These are phyloP conservation scores for Rhizopus delemar DNA, from an alignment of 371 early-diverging fungal genomes.

Conservation along the genomic window DNA sequence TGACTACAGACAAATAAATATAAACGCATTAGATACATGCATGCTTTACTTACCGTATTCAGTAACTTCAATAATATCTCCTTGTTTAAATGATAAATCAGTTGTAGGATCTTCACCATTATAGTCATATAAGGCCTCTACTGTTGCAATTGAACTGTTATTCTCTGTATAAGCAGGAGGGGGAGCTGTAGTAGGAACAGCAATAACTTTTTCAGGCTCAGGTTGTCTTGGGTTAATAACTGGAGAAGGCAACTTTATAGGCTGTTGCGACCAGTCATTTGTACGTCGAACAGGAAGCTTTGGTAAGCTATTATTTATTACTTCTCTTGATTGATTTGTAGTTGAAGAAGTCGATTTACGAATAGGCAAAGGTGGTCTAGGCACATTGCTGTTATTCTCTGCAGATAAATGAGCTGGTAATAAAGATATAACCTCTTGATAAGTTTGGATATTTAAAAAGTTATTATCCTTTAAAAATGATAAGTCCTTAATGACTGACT, in stretches of 20 bases:
- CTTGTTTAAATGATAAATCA: constrained; percentile 51
- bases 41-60: constrained; percentile 45
- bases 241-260: constrained; percentile 12
- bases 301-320: constrained; percentile 13
- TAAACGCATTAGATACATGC: neutral
- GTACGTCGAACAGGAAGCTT: constrained; percentile 42
- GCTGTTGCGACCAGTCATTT: constrained; percentile 24
- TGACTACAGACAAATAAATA: constrained; percentile 28
- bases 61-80: constrained; percentile 52
- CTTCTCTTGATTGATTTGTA: constrained; percentile 19
- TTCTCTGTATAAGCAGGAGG: constrained; percentile 36
- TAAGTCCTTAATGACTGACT: constrained; percentile 46
- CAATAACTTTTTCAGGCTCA: constrained; percentile 20
- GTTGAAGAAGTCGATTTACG: constrained; percentile 35
- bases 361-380: constrained; percentile 43
- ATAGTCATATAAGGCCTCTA: constrained; percentile 54
- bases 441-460: constrained; percentile 34
- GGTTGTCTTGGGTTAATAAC: constrained; percentile 2
- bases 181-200: constrained; percentile 13
- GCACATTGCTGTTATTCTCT: neutral
- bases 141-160: constrained; percentile 18
- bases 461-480: constrained; percentile 43
- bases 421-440: constrained; percentile 37
- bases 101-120: constrained; percentile 48
- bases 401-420: constrained; percentile 30